Evolutionary conservation across 495 filamentous ascomycete species (phyloP).

Genomic region (Penicillium odoratum): DNA sequence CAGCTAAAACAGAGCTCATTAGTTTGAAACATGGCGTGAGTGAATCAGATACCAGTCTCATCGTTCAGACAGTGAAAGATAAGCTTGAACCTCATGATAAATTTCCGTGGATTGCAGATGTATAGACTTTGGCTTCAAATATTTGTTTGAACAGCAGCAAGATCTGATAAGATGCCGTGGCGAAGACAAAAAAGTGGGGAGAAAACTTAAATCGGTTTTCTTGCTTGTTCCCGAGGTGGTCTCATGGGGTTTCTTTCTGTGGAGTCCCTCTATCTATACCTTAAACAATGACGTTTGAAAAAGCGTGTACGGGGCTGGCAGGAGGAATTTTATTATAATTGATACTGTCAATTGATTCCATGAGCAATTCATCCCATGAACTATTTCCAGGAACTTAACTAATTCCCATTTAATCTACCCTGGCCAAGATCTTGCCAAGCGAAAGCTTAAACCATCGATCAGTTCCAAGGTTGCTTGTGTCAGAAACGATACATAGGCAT

Average conservation of each 20-base stretch:
- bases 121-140: background rate
- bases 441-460: background rate
- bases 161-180: background rate
- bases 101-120: background rate
- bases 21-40: background rate
- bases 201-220: too few species aligned
- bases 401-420: background rate
- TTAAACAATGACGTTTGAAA: too few species aligned
- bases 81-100: background rate
- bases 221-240: background rate
- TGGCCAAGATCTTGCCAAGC: background rate
- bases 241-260: background rate
- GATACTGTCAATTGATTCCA: too few species aligned
- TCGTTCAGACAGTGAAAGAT: background rate
- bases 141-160: too few species aligned
- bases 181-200: too few species aligned
- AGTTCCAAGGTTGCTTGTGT: too few species aligned
- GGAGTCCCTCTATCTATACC: too few species aligned
- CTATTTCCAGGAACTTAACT: background rate
- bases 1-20: background rate
- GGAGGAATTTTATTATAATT: too few species aligned
- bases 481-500: too few species aligned
- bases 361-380: background rate
- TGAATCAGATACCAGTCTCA: background rate
- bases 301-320: too few species aligned